Evolutionary conservation across 2,329 filamentous ascomycete species (phyloP).

Genomic region (Hypoxylon sp.): DNA sequence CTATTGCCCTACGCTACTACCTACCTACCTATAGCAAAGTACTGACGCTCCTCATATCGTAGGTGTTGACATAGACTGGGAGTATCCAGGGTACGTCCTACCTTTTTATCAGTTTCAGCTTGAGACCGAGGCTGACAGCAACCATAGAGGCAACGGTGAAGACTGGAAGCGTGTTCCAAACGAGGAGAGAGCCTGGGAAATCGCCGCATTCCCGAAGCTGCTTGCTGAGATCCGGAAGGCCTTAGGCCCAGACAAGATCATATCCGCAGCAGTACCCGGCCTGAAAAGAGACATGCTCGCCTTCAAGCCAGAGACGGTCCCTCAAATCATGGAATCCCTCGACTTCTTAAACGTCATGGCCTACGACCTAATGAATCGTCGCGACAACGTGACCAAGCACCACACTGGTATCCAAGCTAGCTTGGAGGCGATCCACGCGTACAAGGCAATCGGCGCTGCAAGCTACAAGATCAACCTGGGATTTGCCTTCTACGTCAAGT

Average conservation of each 20-base stretch:
- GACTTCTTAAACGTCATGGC: constrained; percentile 81
- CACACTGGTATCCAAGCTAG: constrained; percentile 73
- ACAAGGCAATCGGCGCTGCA: constrained; percentile 70
- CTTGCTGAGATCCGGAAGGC: constrained; percentile 70
- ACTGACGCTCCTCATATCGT: constrained; percentile 17
- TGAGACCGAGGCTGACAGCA: constrained; percentile 30
- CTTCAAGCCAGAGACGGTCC: constrained; percentile 70
- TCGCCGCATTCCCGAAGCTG: constrained; percentile 73
- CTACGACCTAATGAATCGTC: constrained; percentile 81
- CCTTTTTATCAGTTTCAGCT: neutral
- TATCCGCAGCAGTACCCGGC: constrained; percentile 78
- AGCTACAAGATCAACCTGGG: constrained; percentile 74
- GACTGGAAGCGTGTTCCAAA: constrained; percentile 77
- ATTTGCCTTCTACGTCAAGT: constrained; percentile 79
- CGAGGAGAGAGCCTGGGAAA: constrained; percentile 70
- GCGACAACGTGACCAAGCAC: constrained; percentile 76
- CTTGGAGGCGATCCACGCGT: constrained; percentile 69
- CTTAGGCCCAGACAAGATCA: constrained; percentile 70
- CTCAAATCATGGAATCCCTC: constrained; percentile 70
- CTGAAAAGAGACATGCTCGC: constrained; percentile 76
- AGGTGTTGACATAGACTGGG: constrained; percentile 77
- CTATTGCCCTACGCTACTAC: neutral
- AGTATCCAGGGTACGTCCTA: constrained; percentile 57
- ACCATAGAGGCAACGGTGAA: constrained; percentile 73
- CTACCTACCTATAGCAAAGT: constrained; percentile 17